Evolutionary conservation across 257 asterid species (phyloP).

Genomic region (Solanum sejunctum): DNA sequence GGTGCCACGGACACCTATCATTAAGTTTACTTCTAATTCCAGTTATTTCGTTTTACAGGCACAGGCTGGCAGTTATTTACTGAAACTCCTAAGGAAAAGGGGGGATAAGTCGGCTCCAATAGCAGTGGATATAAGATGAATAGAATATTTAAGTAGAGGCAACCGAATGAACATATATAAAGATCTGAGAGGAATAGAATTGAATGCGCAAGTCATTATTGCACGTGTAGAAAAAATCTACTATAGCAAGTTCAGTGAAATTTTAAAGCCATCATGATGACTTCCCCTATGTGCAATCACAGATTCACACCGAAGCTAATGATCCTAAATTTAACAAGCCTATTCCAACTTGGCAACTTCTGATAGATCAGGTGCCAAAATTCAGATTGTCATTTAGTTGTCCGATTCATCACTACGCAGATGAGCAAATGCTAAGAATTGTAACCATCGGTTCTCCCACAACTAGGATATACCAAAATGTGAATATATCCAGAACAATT

Average conservation of each 20-base stretch:
- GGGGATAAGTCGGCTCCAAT: background rate
- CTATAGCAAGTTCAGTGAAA: background rate
- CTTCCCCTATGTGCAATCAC: background rate
- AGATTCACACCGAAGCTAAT: background rate
- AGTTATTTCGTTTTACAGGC: background rate
- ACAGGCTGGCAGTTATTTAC: background rate
- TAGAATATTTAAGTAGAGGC: background rate
- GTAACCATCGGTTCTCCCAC: background rate
- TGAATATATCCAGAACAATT: background rate
- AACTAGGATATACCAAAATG: background rate
- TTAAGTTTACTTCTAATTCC: background rate
- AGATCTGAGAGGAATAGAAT: background rate
- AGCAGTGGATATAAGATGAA: background rate
- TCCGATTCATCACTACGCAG: background rate
- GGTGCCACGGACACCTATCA: background rate
- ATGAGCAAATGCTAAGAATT: background rate
- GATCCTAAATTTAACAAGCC: background rate
- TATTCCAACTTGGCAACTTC: background rate
- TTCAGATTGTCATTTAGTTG: background rate
- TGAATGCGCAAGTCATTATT: background rate
- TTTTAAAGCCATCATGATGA: background rate
- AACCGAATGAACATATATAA: background rate
- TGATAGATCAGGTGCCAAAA: background rate
- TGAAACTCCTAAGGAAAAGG: background rate
- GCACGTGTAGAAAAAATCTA: background rate